These are phyloP conservation scores for Phylloporus gajari DNA, from an alignment of 1,284 basidiomycete species.

Conservation along the genomic window DNA sequence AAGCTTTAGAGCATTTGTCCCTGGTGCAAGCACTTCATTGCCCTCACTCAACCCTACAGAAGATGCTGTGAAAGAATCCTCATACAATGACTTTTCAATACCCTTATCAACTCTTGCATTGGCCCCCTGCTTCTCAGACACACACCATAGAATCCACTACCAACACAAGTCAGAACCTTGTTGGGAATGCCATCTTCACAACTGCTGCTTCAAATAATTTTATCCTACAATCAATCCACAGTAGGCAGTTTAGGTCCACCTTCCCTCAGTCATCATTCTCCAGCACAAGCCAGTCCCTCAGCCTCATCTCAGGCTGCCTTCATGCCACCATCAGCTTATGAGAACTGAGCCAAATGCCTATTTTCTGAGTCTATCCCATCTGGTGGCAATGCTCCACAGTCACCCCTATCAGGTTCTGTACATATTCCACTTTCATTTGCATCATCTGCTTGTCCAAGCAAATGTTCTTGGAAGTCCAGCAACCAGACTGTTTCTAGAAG, in stretches of 20 bases:
- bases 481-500: neutral
- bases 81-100: neutral
- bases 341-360: neutral
- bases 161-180: neutral
- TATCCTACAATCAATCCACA: too few species aligned
- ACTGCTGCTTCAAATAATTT: neutral
- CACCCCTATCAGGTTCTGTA: neutral
- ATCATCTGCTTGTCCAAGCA: neutral
- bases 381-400: neutral
- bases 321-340: neutral
- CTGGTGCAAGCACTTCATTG: neutral
- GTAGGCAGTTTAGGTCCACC: too few species aligned
- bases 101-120: too few species aligned
- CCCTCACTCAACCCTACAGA: neutral
- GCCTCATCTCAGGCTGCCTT: neutral
- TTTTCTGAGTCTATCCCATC: neutral
- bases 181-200: neutral
- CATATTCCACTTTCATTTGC: neutral
- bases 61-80: neutral
- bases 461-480: neutral
- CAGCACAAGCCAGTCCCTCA: too few species aligned
- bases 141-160: too few species aligned
- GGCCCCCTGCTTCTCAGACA: neutral
- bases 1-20: neutral
- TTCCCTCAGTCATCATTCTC: neutral